A percentile compares a stretch with the other conserved stretches of the same genome.
Evolutionary conservation across 352 stramenopile species (phyloP).

Genomic region (Phytophthora sp.): DNA sequence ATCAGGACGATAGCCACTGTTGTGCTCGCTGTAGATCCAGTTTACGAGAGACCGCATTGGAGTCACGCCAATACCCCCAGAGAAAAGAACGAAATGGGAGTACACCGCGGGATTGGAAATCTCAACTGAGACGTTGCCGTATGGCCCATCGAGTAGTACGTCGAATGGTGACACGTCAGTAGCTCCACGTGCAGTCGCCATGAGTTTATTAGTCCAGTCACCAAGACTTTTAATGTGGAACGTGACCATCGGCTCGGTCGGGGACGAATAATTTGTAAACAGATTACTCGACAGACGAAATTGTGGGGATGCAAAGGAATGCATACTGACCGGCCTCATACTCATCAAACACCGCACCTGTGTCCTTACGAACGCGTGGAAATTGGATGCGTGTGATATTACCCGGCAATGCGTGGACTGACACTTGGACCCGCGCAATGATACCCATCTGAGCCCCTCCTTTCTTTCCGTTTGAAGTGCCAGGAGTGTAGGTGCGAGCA

Average conservation of each 20-base stretch:
- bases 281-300: constrained; percentile 81
- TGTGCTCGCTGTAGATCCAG: constrained; percentile 21
- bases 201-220: constrained; percentile 63
- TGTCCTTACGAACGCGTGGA: constrained; percentile 34
- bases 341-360: constrained; percentile 24
- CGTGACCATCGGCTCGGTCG: constrained; percentile 53
- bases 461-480: constrained; percentile 6
- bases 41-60: constrained; percentile 17
- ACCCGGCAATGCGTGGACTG: neutral
- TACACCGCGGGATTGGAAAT: neutral
- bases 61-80: constrained; percentile 12
- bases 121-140: constrained; percentile 28
- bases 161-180: constrained; percentile 5
- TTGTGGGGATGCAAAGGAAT: constrained; percentile 49
- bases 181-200: neutral
- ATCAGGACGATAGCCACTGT: neutral
- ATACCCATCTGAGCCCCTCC: constrained; percentile 1
- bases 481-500: constrained; percentile 4
- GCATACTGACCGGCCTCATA: constrained; percentile 31
- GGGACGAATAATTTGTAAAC: constrained; percentile 79
- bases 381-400: constrained; percentile 9
- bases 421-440: constrained; percentile 8
- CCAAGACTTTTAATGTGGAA: constrained; percentile 61
- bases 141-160: constrained; percentile 52
- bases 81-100: constrained; percentile 14